Evolutionary conservation across 1,284 basidiomycete species (phyloP).

Genomic region (Moniliophthora roreri): DNA sequence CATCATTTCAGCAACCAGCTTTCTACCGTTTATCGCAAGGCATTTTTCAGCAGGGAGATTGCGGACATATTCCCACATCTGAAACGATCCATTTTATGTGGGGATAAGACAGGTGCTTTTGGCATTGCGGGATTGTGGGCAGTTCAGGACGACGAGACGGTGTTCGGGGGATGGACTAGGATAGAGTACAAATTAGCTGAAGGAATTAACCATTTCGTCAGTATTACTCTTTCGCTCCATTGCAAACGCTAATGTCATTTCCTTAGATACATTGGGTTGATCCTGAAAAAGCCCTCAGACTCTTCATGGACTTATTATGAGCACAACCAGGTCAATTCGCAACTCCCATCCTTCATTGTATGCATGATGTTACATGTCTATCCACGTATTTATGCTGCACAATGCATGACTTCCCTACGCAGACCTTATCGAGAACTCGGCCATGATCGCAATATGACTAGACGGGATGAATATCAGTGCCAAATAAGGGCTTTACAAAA

Average conservation of each 20-base stretch:
- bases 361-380: no score
- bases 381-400: no score
- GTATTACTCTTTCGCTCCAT: slow-evolving; percentile 2
- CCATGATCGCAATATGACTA: slow-evolving; percentile 3
- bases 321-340: neutral
- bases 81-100: slow-evolving; percentile 20
- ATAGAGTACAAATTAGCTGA: slow-evolving; percentile 23
- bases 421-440: neutral
- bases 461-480: neutral
- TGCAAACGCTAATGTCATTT: neutral
- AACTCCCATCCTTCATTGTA: no score
- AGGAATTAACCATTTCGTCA: slow-evolving; percentile 32
- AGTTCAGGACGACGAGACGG: slow-evolving; percentile 24
- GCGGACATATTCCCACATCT: slow-evolving; percentile 20
- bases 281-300: slow-evolving; percentile 11
- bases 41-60: slow-evolving; percentile 18
- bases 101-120: slow-evolving; percentile 18
- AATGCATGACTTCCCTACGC: no score
- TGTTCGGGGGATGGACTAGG: slow-evolving; percentile 19
- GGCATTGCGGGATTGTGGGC: slow-evolving; percentile 22
- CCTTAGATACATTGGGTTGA: slow-evolving; percentile 21
- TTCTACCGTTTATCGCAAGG: slow-evolving; percentile 19
- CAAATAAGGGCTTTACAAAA: neutral
- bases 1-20: slow-evolving; percentile 9
- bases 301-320: slow-evolving; percentile 1